Base-by-base conservation (phyloP, 495 filamentous ascomycete species). In the Gamarada debralockiae region DNA sequence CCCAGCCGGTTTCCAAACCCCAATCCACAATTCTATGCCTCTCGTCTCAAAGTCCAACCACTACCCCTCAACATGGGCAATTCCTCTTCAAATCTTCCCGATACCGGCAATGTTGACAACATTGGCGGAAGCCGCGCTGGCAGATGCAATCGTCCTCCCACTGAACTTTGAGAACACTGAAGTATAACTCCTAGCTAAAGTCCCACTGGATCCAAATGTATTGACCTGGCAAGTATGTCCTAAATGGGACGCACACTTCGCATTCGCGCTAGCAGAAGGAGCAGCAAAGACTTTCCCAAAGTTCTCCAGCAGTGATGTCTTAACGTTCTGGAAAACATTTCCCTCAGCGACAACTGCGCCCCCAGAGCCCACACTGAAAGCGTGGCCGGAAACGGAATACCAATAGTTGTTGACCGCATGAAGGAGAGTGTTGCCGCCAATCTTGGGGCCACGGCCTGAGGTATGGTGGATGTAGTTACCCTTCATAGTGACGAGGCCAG, bases 371-470 rank as follows among this genome's bases (percentile, higher is more conserved):
- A 80, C 72, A 61, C 82, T 78, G 63, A 83, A 83, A 14, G 73
- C 70, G 60, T 82, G 79, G 27, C 78, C 77, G 34, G 66, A 55
- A 62, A 70, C 74, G 53, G 71, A 67, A 59, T 76, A 70, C 63
- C 69, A 81, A 72, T 81, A 80, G 70, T 82, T 83, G 74, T 82
- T 83, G 57, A 80, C 77, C 25, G 68, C 69, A 43, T 72, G 78
- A 57, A 75, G 66, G 50, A 74, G 63, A 50, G 66, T 72, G 63
- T 73, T 71, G 41, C 64, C 67, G 40, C 62, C 66, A 45, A 81
- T 63, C 62, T 78, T 80, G 40, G 76, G 78, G 23, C 66, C 64
- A 53, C 78, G 78, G 45, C 78, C 75, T 17, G 67, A 73, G 42
- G 73, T 78, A 57, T 80, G 69, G 58, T 79, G 71, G 54, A 80